Evolutionary conservation across 768 basidiomycete genomes (phyloP), one percentile per base, ranked within the genome.

Genomic region (Phaeolepiota aurea): DNA sequence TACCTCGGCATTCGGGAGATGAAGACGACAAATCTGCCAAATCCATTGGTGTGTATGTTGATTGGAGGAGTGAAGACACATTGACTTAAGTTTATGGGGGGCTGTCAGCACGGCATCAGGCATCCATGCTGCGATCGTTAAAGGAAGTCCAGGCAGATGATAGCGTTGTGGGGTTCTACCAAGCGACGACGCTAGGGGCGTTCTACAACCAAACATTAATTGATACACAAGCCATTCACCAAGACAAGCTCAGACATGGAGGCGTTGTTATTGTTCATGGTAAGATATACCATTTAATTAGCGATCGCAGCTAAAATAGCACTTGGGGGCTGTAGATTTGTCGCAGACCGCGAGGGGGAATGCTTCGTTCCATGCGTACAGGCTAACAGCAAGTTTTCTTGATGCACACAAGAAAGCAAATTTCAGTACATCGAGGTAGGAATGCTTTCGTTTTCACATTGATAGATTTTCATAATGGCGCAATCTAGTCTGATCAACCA

Each of bases 121-220:
- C 74, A 23, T 74, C 80, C 43, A 88, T 92, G 87, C 68, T 92
- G 34, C 79, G 86, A 42, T 83, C 86, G 16, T 69, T 97, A 54
- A 87, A 88, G 55, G 90, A 93, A 58, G 91, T 93, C 41, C 84
- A 87, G 53, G 79, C 82, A 25, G 90, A 93, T 53, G 90, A 94
- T 62, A 89, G 82, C 48, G 77, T 92, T 22, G 84, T 96, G 41
- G 93, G 93, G 28, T 90, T 94, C 61, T 97, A 97, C 66, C 89
- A 94, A 55, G 86, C 87, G 32, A 89, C 83, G 19, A 78, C 80
- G 5, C 71, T 89, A 28, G 88, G 88, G 32, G 85, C 87, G 3
- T 90, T 91, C 58, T 85, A 84, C 61, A 87, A 77, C 54, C 87
- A 88, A 57, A 72, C 75, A 5, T 58, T 91, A 37, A 69, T 91